phyloP scores from a whole-genome alignment of 176 grass and related monocot genomes.

The Elymus sibiricus region DNA sequence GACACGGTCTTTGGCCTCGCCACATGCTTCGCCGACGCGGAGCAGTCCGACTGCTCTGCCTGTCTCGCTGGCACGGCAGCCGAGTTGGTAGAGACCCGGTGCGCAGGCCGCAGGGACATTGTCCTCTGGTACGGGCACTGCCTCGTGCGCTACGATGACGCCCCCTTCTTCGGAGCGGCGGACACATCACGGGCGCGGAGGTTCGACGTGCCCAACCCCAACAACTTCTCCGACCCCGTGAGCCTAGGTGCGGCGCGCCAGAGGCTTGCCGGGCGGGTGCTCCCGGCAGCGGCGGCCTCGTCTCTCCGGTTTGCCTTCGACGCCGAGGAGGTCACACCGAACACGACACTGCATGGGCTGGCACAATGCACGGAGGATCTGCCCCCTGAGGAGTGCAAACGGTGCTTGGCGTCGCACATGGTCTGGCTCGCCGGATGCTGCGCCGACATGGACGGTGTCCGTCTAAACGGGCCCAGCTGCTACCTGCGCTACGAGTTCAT shows the following conservation, averaged over 20 bases:
- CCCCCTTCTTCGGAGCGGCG: slow-evolving; percentile 10
- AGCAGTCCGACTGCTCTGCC: background rate
- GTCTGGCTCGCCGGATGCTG: slow-evolving; percentile 24
- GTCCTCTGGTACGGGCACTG: slow-evolving; percentile 32
- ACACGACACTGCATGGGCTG: slow-evolving; percentile 17
- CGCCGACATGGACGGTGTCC: slow-evolving; percentile 19
- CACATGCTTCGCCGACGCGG: slow-evolving; percentile 18
- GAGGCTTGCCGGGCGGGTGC: background rate
- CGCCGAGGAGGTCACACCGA: background rate
- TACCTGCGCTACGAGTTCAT: slow-evolving; percentile 34
- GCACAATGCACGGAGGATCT: slow-evolving; percentile 38
- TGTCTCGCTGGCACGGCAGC: slow-evolving; percentile 20
- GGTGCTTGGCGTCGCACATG: slow-evolving; percentile 19
- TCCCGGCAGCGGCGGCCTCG: slow-evolving; percentile 9
- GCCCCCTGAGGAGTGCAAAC: slow-evolving; percentile 8
- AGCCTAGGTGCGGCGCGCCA: background rate
- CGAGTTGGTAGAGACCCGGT: background rate
- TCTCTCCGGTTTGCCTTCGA: background rate
- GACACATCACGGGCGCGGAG: background rate
- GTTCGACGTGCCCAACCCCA: slow-evolving; percentile 1
- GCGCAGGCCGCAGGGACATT: background rate
- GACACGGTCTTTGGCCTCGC: slow-evolving; percentile 36
- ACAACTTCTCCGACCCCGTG: slow-evolving; percentile 14
- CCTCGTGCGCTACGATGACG: slow-evolving; percentile 28
- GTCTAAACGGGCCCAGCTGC: slow-evolving; percentile 17